Evolutionary conservation across 2,329 filamentous ascomycete species (phyloP), one percentile per base, ranked within the genome.

Genomic region (Colletotrichum truncatum): DNA sequence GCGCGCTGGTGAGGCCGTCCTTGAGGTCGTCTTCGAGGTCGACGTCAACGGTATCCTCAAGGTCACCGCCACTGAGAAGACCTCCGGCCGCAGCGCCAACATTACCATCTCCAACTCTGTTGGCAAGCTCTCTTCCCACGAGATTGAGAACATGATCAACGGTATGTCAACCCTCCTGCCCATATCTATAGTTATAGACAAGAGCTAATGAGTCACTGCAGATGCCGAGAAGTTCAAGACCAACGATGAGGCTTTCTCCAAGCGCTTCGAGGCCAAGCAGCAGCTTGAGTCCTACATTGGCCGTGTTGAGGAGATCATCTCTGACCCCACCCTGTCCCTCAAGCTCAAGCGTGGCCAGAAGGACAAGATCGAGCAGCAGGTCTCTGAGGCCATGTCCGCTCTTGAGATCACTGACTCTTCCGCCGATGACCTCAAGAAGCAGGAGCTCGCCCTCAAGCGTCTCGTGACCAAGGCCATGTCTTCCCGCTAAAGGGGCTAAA

Each of bases 31-130:
- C 81, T 98, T 99, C 84, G 96, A 99, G 86, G 96, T 99, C 78
- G 96, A 99, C 74, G 96, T 98, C 88, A 99, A 99, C 87, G 96
- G 96, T 91, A 97, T 98, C 81, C 91, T 99, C 72, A 99, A 99
- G 91, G 96, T 98, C 76, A 98, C 95, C 69, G 96, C 96, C 72
- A 98, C 95, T 49, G 96, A 99, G 89, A 99, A 99, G 91, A 95
- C 93, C 73, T 97, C 96, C 32, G 96, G 96, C 76, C 94, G 96
- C 81, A 96, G 88, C 77, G 96, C 96, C 84, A 99, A 99, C 90
- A 99, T 99, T 82, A 99, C 96, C 80, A 99, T 99, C 84, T 93
- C 93, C 84, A 99, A 99, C 90, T 97, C 96, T 66, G 95, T 99
- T 76, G 96, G 96, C 81, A 99, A 99, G 88, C 93, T 99, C 73